A percentile compares a stretch with the other conserved stretches of the same genome.
phyloP scores from a whole-genome alignment of 1,284 basidiomycete species.

The Agroathelia rolfsii region DNA sequence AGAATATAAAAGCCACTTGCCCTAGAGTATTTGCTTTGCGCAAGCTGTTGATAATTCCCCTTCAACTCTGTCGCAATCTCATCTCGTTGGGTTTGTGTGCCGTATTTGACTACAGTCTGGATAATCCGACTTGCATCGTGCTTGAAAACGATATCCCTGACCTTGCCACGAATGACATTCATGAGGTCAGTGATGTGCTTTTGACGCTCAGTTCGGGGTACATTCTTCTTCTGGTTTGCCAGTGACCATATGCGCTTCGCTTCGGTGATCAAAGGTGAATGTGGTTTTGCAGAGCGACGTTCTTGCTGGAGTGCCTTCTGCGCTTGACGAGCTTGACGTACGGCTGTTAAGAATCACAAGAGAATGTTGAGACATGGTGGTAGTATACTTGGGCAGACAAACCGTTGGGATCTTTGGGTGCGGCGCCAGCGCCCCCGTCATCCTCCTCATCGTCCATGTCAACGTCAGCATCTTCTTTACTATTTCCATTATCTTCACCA shows the following conservation, averaged over 20 bases:
- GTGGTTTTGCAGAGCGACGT: constrained; percentile 66
- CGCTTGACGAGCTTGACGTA: constrained; percentile 55
- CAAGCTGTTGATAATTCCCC: constrained; percentile 67
- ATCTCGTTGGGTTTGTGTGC: constrained; percentile 66
- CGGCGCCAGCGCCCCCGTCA: constrained; percentile 13
- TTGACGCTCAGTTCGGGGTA: constrained; percentile 62
- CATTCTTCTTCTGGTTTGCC: constrained; percentile 66
- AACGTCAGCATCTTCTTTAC: constrained; percentile 10
- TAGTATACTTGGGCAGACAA: constrained; percentile 13
- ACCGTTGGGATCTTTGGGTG: constrained; percentile 48
- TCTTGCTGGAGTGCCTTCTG: constrained; percentile 56
- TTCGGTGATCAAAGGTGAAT: constrained; percentile 60
- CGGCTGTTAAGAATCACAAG: constrained; percentile 25
- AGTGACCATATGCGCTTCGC: constrained; percentile 80
- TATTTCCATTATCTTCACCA: constrained; percentile 17
- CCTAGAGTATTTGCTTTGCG: constrained; percentile 84
- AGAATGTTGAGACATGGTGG: constrained; percentile 5
- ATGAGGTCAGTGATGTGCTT: constrained; percentile 66
- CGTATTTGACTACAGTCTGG: constrained; percentile 80
- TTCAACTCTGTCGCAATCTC: constrained; percentile 76
- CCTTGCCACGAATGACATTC: constrained; percentile 63
- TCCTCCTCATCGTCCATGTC: constrained; percentile 9
- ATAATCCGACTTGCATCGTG: constrained; percentile 85
- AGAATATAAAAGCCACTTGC: constrained; percentile 25
- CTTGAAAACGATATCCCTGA: constrained; percentile 79